Conservation (phyloP, 2,329 filamentous ascomycete genomes). For the Aureobasidium leucospermi region DNA sequence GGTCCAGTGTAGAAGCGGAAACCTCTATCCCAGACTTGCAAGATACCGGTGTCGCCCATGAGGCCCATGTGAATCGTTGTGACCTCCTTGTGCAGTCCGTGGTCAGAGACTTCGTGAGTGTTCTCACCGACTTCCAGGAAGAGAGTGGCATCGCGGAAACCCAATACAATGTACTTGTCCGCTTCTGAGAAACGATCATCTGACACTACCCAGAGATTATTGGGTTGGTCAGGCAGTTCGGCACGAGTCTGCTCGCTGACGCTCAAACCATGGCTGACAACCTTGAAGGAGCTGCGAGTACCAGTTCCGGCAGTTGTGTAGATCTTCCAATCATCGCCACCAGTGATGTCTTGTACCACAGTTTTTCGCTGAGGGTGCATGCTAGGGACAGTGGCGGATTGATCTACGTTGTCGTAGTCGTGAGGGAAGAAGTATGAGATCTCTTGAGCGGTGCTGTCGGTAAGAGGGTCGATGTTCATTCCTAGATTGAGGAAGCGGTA, state of each 20-base stretch:
- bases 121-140: conserved; percentile 95
- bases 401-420: conserved; percentile 68
- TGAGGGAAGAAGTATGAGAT: conserved; percentile 83
- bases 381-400: conserved; percentile 77
- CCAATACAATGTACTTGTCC: conserved; percentile 93
- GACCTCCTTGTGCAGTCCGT: conserved; percentile 81
- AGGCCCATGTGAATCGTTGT: conserved; percentile 89
- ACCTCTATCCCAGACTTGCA: conserved; percentile 18
- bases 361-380: conserved; percentile 89
- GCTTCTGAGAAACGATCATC: conserved; percentile 72
- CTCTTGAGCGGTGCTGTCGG: conserved; percentile 67
- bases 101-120: conserved; percentile 90
- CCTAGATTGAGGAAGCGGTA: conserved; percentile 97
- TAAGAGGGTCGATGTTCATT: conserved; percentile 84
- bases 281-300: conserved; percentile 82
- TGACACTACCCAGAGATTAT: conserved; percentile 93
- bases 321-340: conserved; percentile 93
- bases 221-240: conserved; percentile 78
- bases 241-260: conserved; percentile 96
- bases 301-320: conserved; percentile 87
- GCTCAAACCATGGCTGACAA: conserved; percentile 83
- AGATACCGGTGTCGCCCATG: conserved; percentile 65
- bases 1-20: conserved; percentile 18
- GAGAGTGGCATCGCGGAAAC: conserved; percentile 80
- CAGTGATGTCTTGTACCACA: conserved; percentile 82